Base-by-base conservation (phyloP, 1,284 basidiomycete species). In the Mrakiaceae sp. region DNA sequence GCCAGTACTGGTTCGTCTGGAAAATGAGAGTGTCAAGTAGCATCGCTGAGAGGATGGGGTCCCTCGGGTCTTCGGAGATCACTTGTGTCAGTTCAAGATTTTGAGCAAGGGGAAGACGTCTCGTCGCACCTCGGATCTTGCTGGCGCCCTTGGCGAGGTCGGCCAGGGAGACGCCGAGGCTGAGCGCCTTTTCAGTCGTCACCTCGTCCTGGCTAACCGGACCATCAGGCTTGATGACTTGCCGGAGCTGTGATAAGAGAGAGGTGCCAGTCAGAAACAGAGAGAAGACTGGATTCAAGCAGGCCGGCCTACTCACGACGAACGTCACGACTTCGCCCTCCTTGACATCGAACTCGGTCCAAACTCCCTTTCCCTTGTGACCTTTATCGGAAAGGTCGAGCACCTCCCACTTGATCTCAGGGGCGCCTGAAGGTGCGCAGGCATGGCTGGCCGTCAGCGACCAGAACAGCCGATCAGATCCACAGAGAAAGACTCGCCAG, bases 291-390 rank as follows among this genome's bases (percentile, higher is more conserved):
- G 2, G 49, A n/a, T 51, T n/a, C 11, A 51, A 11, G 52, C 10
- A 16, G 12, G 55, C 11, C 43, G 73, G 27, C 2, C 27, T 78
- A 66, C 70, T 79, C 84, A 57, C 91, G 80, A 69, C 80, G 71
- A 95, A 95, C 7, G 87, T 89, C 39, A 95, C 84, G 10, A 81
- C 81, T 75, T 96, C 90, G 0, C 92, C 91, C 74, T 95, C 92
- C 42, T 76, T 74, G 14, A 96, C 79, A 49, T 66, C 64, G 14
- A 66, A 57, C 64, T 70, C 71, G 7, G 59, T 9, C 47, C 39
- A 62, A 9, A 56, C 58, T 16, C 54, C 64, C 42, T 66, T 53
- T 42, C 70, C 69, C 46, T 71, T 68, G 64, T 71, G 87, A 0
- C 87, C 88, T 70, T 85, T 82, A 3, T 74, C 70, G 1, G 77